Base-by-base conservation (phyloP, 352 stramenopile genomes). In the Phytophthora boehmeriae region DNA sequence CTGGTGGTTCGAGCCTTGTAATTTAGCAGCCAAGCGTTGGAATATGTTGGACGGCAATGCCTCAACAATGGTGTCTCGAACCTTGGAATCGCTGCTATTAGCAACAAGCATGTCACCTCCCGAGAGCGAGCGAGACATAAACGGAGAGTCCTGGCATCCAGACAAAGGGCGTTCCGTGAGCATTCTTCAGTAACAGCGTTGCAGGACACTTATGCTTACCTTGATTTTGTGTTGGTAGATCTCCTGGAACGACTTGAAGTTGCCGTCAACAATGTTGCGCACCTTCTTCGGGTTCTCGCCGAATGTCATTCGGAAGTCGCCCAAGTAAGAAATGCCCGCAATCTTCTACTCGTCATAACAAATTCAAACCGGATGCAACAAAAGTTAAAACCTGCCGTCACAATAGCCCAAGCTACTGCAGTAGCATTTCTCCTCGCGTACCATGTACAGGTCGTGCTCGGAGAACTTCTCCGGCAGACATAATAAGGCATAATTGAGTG, bases 201-300 rank as follows among this genome's bases (percentile, higher is more conserved):
- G 19, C 17, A 17, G 38, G 39, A 16, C 54, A 43, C 19, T 20
- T 4, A 25, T 25, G 54, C 34, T 59, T 59, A 95, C 87, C 74
- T 88, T 50, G 52, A 97, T 84, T 39, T 91, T 86, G 50, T 73
- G 68, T 9, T 73, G 57, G 63, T 97, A 97, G 23, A 97, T 66
- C 27, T 84, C 52, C 36, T 72, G 71, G 55, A 97, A 96, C 6
- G 67, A 75, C 23, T 77, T 75, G 25, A 92, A 74, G 67, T 94
- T 96, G 59, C 85, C 81, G n/a, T 85, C 78, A 20, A 97, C 89
- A 63, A 97, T 97, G 60, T 97, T 97, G 58, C 86, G 83, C 20
- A 97, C 89, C 51, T 97, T 97, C 54, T 90, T 90, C 5, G 88
- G 89, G 62, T 97, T 96, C 64, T 97, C 89, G 8, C 88, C 88